A percentile compares a stretch with the other conserved stretches of the same genome.
Evolutionary conservation across 345 rosid species (phyloP).

Genomic region (Eucalyptus globulus): DNA sequence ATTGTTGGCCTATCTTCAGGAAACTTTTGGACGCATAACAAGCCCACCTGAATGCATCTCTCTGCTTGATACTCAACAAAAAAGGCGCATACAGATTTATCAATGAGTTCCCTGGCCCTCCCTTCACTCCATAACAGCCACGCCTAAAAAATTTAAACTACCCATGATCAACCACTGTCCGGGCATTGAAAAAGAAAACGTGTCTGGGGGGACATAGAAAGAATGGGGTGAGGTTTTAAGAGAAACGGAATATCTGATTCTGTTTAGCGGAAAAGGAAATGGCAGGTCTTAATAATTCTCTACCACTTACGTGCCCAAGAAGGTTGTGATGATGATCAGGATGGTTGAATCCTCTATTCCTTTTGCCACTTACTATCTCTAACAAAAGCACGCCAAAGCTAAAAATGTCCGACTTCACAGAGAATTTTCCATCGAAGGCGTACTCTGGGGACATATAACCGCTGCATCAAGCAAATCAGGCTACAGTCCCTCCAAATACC

Average conservation of each 20-base stretch:
- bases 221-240: background rate
- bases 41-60: slow-evolving; percentile 9
- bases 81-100: background rate
- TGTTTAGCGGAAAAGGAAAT: background rate
- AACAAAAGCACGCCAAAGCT: background rate
- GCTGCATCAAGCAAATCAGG: background rate
- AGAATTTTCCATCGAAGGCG: background rate
- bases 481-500: background rate
- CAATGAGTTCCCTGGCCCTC: background rate
- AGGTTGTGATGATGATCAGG: background rate
- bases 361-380: background rate
- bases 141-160: slow-evolving; percentile 1
- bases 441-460: background rate
- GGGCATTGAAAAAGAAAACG: background rate
- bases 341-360: background rate
- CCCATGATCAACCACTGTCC: background rate
- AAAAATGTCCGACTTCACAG: background rate
- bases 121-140: slow-evolving; percentile 10
- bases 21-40: slow-evolving; percentile 9
- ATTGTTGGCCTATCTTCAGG: slow-evolving; percentile 9
- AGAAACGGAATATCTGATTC: background rate
- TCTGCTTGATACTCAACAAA: background rate
- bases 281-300: no score
- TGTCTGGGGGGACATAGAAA: background rate
- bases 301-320: background rate